Conservation (phyloP, 352 stramenopile genomes). For the Lagenidium sp. region DNA sequence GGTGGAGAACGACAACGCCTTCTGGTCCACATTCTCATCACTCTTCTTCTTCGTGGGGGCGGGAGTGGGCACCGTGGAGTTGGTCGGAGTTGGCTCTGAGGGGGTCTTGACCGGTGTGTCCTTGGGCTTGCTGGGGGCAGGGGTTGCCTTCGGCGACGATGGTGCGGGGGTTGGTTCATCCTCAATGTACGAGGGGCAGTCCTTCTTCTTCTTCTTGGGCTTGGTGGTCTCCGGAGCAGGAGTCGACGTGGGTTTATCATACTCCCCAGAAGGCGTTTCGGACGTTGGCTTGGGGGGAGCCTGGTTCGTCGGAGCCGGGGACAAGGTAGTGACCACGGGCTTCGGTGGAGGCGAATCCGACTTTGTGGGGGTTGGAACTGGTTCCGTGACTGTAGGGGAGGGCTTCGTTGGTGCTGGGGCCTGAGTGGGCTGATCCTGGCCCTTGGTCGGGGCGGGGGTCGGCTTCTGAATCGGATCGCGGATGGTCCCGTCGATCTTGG, state of each 20-base stretch:
- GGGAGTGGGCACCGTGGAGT: neutral
- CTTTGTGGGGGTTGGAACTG: neutral
- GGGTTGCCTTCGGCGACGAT: neutral
- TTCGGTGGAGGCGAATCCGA: too few relatives aligned
- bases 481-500: slow-evolving; percentile 25
- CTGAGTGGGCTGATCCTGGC: neutral
- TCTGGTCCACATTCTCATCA: neutral
- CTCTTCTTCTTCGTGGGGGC: neutral
- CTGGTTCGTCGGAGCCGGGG: too few relatives aligned
- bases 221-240: neutral
- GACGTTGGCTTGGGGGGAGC: neutral
- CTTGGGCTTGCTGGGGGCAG: neutral
- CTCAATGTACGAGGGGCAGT: neutral
- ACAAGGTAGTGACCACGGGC: too few relatives aligned
- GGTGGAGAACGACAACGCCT: neutral
- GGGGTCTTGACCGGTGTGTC: neutral
- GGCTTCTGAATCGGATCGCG: slow-evolving; percentile 4
- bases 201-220: too few relatives aligned
- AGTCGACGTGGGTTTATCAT: neutral
- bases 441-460: neutral
- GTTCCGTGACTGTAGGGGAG: neutral
- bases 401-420: slow-evolving; percentile 2
- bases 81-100: neutral
- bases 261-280: too few relatives aligned
- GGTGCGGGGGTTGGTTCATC: neutral